These are phyloP conservation scores for Verticillium longisporum DNA, from an alignment of 2,329 filamentous ascomycete genomes.

Conservation along the genomic window DNA sequence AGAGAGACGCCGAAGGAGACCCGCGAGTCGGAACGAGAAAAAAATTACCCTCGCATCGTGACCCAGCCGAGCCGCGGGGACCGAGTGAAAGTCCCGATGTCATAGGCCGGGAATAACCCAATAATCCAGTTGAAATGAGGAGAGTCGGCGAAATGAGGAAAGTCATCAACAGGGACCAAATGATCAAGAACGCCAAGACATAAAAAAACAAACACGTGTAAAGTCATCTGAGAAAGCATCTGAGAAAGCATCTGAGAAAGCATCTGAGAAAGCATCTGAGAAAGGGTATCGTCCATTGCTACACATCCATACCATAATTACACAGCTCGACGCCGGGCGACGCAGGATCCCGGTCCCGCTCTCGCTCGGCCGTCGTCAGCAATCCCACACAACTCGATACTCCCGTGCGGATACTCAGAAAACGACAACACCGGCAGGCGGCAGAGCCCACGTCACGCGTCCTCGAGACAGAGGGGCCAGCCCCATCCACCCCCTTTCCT, in stretches of 20 bases:
- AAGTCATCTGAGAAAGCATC: too few species aligned
- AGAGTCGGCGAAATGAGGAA: not conserved
- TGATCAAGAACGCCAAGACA: not conserved
- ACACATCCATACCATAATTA: conserved; percentile 9
- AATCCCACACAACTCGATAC: not conserved
- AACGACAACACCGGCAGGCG: not conserved
- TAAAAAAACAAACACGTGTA: not conserved
- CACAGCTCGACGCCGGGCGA: not conserved
- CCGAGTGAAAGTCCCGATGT: not conserved
- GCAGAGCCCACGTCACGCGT: not conserved
- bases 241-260: too few species aligned
- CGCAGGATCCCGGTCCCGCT: not conserved
- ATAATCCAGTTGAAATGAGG: not conserved
- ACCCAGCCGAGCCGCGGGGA: too few species aligned
- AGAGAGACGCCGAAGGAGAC: not conserved
- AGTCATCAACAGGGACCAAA: too few species aligned
- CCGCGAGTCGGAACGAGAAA: too few species aligned
- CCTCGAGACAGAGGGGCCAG: not conserved
- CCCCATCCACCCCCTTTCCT: not conserved
- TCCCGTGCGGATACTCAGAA: not conserved
- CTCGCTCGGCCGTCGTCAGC: not conserved
- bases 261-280: too few species aligned
- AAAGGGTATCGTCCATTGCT: conserved; percentile 14
- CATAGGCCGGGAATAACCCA: not conserved
- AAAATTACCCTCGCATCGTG: too few species aligned